Conservation (phyloP, 2,329 filamentous ascomycete species). For the Exophiala spinifera region DNA sequence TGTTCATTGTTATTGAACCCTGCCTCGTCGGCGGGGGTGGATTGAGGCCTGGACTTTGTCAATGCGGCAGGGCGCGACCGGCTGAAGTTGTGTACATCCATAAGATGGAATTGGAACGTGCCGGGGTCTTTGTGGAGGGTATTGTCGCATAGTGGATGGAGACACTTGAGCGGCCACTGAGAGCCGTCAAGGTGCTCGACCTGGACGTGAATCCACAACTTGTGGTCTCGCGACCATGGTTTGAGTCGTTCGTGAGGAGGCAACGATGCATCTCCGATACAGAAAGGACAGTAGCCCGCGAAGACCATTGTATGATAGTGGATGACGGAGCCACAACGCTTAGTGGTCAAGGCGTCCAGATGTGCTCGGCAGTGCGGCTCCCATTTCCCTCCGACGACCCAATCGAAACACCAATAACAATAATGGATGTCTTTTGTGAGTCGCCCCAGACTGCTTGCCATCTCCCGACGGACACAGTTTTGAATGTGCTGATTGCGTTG, state of each 20-base stretch:
- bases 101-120: constrained; percentile 6
- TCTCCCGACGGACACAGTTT: too few relatives aligned
- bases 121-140: neutral
- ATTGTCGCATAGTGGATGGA: constrained; percentile 9
- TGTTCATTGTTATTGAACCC: neutral
- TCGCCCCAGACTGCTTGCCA: too few relatives aligned
- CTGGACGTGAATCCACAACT: constrained; percentile 10
- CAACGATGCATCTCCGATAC: neutral
- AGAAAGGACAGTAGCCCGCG: constrained; percentile 17
- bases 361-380: constrained; percentile 20
- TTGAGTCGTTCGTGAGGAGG: constrained; percentile 5
- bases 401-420: constrained; percentile 4
- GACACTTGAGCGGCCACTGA: constrained; percentile 3
- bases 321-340: constrained; percentile 17
- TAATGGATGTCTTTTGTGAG: too few relatives aligned
- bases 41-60: neutral
- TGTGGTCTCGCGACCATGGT: constrained; percentile 9
- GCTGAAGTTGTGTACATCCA: constrained; percentile 9
- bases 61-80: neutral
- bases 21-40: neutral
- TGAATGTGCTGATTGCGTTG: too few relatives aligned
- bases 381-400: constrained; percentile 13
- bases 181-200: neutral
- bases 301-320: constrained; percentile 20
- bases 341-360: constrained; percentile 8